Percentiles rank a stretch among this genome's conserved stretches.
phyloP scores from a whole-genome alignment of 176 grass and related monocot species.

The Eleusine indica region DNA sequence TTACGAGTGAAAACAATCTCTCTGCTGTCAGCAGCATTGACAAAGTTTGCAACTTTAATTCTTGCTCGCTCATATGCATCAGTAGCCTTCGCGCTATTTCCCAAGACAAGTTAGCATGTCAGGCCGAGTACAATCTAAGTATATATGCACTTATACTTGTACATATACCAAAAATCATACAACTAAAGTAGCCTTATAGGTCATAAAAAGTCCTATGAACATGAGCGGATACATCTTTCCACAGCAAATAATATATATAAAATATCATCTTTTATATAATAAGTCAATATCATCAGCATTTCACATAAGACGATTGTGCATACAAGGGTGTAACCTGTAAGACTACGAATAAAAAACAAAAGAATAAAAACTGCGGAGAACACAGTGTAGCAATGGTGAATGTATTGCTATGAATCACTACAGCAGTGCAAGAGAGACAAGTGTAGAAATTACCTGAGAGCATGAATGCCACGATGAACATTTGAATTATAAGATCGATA shows the following conservation, averaged over 20 bases:
- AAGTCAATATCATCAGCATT: background rate
- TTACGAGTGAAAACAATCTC: constrained; percentile 97
- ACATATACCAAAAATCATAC: constrained; percentile 6
- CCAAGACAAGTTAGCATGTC: constrained; percentile 21
- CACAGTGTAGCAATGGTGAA: background rate
- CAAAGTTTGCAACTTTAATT: constrained; percentile 87
- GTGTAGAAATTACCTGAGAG: constrained; percentile 61
- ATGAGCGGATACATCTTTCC: background rate
- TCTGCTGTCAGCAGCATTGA: constrained; percentile 74
- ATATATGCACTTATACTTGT: background rate
- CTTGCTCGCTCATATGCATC: constrained; percentile 92
- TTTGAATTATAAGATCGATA: constrained; percentile 84
- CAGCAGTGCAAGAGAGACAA: constrained; percentile 15
- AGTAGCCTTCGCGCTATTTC: constrained; percentile 76
- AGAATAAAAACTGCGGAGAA: background rate
- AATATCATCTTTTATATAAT: background rate
- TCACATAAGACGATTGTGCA: background rate
- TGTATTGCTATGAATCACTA: background rate
- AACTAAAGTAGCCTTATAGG: background rate
- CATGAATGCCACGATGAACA: constrained; percentile 89
- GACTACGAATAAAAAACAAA: background rate
- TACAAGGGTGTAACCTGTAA: background rate
- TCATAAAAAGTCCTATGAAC: background rate
- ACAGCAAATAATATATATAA: background rate
- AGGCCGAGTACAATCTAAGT: background rate